These are phyloP conservation scores for Penicillium sp. DNA, from an alignment of 2,329 filamentous ascomycete species.

Conservation along the genomic window DNA sequence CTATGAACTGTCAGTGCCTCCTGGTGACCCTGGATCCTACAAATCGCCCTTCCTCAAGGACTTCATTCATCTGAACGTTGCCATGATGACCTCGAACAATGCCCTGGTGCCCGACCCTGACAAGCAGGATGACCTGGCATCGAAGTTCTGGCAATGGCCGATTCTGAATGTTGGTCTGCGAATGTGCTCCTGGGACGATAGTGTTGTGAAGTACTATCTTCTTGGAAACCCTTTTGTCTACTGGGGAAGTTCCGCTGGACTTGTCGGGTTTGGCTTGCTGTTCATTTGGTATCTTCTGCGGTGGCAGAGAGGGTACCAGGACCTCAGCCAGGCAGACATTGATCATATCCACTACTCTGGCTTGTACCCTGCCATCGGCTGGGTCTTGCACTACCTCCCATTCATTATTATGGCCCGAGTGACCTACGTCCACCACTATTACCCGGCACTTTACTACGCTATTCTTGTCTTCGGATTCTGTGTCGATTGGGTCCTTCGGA, in stretches of 20 bases:
- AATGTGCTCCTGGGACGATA: conserved; percentile 98
- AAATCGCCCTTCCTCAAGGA: conserved; percentile 97
- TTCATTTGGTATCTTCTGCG: conserved; percentile 84
- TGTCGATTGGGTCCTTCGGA: conserved; percentile 78
- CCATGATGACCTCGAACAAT: conserved; percentile 99
- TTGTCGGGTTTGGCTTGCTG: conserved; percentile 73
- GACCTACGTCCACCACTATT: conserved; percentile 99
- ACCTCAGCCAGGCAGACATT: conserved; percentile 78
- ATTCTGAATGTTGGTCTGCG: conserved; percentile 91
- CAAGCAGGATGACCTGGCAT: conserved; percentile 98
- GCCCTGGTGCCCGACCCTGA: conserved; percentile 96
- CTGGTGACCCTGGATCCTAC: conserved; percentile 86
- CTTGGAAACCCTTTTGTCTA: conserved; percentile 96
- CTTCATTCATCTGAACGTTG: conserved; percentile 96
- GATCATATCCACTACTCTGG: conserved; percentile 95
- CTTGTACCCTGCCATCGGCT: conserved; percentile 87
- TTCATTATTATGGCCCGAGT: conserved; percentile 98
- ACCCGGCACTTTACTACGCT: conserved; percentile 96
- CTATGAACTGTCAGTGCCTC: conserved; percentile 65
- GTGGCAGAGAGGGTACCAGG: conserved; percentile 93
- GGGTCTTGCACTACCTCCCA: conserved; percentile 94
- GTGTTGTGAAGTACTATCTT: conserved; percentile 96
- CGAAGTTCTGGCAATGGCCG: conserved; percentile 98
- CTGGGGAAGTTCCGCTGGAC: conserved; percentile 84
- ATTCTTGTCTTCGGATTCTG: conserved; percentile 89